Conservation (phyloP, 352 stramenopile species). For the Phytophthora agathidicida region DNA sequence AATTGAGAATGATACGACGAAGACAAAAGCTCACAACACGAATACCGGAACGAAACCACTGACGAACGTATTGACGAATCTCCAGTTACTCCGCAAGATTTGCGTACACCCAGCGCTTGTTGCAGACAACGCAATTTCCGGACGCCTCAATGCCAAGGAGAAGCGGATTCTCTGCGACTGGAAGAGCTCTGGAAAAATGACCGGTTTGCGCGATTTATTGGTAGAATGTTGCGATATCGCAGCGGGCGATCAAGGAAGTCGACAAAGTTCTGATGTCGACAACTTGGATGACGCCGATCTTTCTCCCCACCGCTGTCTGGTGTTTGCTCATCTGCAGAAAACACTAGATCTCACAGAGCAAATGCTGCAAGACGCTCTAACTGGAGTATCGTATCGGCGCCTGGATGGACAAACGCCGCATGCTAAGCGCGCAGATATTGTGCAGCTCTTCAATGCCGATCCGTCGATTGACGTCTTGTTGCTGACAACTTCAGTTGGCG, state of each 20-base stretch:
- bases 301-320: constrained; percentile 91
- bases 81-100: constrained; percentile 90
- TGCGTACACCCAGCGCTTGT: constrained; percentile 96
- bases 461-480: constrained; percentile 93
- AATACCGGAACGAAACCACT: constrained; percentile 15
- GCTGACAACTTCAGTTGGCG: constrained; percentile 95
- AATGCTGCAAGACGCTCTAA: constrained; percentile 79
- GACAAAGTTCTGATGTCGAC: neutral
- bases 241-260: constrained; percentile 23
- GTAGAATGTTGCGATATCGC: constrained; percentile 70
- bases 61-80: constrained; percentile 58
- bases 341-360: constrained; percentile 95
- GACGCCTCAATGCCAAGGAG: constrained; percentile 34
- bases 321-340: constrained; percentile 95
- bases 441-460: constrained; percentile 94
- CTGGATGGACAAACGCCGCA: constrained; percentile 92
- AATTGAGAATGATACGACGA: constrained; percentile 20
- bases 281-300: constrained; percentile 23
- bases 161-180: constrained; percentile 41
- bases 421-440: constrained; percentile 76
- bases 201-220: constrained; percentile 78
- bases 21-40: neutral
- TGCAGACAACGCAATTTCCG: constrained; percentile 28
- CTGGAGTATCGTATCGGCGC: constrained; percentile 81
- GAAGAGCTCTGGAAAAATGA: constrained; percentile 93